These are phyloP conservation scores for Scortechinia acanthostroma DNA, from an alignment of 2,329 filamentous ascomycete genomes.

Conservation along the genomic window DNA sequence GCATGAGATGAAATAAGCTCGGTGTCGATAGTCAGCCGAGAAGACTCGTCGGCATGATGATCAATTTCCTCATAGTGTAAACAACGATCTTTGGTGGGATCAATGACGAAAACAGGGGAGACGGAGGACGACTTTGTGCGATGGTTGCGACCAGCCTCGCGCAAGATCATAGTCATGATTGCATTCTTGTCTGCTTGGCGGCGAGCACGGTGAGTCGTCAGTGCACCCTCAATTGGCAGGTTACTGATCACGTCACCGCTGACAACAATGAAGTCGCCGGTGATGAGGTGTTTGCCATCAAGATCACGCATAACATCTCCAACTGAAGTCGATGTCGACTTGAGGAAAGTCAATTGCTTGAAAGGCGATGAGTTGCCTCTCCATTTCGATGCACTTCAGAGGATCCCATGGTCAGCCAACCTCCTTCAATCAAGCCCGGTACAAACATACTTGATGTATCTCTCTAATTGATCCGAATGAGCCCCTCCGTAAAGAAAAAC, in stretches of 20 bases:
- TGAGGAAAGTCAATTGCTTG: constrained; percentile 79
- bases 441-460: constrained; percentile 62
- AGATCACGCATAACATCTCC: constrained; percentile 93
- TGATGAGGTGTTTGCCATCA: constrained; percentile 76
- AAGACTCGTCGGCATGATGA: constrained; percentile 24
- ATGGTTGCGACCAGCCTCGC: constrained; percentile 69
- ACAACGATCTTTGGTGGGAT: constrained; percentile 72
- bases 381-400: constrained; percentile 42
- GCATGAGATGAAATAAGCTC: constrained; percentile 66
- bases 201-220: constrained; percentile 74
- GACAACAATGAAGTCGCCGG: constrained; percentile 84
- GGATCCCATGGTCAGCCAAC: constrained; percentile 18
- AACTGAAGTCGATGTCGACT: constrained; percentile 59
- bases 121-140: constrained; percentile 71
- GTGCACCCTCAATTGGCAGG: constrained; percentile 70
- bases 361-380: constrained; percentile 67
- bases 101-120: constrained; percentile 79
- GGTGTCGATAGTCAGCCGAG: constrained; percentile 55
- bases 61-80: constrained; percentile 91
- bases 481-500: constrained; percentile 87
- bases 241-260: constrained; percentile 91
- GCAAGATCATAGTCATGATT: constrained; percentile 92
- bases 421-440: too few species aligned
- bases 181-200: constrained; percentile 81
- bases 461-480: constrained; percentile 79